Evolutionary conservation across 78 protist genomes (phyloP).

Genomic region (Dictyostelium firmibasis): DNA sequence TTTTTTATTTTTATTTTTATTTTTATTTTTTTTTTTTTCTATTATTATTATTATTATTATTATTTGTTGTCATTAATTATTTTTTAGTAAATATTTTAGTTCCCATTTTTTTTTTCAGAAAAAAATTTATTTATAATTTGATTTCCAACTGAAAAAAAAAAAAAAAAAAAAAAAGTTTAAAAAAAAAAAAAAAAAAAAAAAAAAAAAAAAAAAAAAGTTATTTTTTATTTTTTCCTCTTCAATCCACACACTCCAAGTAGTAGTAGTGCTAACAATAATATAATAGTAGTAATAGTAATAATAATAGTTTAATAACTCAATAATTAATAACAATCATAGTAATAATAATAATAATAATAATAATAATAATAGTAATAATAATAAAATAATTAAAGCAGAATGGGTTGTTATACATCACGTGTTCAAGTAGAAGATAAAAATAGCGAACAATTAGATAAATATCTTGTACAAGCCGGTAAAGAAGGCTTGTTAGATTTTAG

Average conservation of each 20-base stretch:
- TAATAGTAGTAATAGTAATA: not conserved
- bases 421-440: not conserved
- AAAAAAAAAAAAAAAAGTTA: not conserved
- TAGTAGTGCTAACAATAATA: not conserved
- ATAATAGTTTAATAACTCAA: not conserved
- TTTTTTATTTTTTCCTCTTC: not conserved
- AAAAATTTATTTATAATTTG: not conserved
- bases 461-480: slow-evolving; percentile 62
- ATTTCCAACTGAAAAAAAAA: not conserved
- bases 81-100: not conserved
- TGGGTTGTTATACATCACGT: slow-evolving; percentile 44
- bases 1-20: not conserved
- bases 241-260: not conserved
- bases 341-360: not conserved
- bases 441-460: slow-evolving; percentile 26
- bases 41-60: too few species aligned
- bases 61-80: too few species aligned
- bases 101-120: not conserved
- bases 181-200: too few species aligned
- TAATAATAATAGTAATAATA: not conserved
- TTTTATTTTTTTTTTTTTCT: too few species aligned
- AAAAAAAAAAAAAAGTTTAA: too few species aligned
- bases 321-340: too few species aligned
- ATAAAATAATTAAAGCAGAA: not conserved
- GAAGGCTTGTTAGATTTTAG: slow-evolving; percentile 64